These are phyloP conservation scores for Curvularia eragrostidis DNA, from an alignment of 2,329 filamentous ascomycete species.

Conservation along the genomic window DNA sequence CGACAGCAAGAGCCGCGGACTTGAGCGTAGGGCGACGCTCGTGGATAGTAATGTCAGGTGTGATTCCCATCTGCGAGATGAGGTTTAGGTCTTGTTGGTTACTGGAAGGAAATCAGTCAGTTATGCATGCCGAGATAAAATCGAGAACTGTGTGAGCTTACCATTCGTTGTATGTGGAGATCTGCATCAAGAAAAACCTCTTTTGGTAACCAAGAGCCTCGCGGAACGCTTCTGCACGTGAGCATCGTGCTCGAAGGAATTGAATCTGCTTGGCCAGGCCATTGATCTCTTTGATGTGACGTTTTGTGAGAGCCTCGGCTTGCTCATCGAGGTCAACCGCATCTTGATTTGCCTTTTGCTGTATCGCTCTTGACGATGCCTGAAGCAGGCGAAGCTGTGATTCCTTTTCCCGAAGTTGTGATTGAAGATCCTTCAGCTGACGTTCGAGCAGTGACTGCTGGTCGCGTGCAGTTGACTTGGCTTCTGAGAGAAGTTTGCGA, in stretches of 20 bases:
- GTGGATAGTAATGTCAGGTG: constrained; percentile 55
- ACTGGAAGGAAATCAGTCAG: constrained; percentile 58
- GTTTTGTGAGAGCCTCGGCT: constrained; percentile 69
- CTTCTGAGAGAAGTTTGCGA: constrained; percentile 36
- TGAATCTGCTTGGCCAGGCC: constrained; percentile 89
- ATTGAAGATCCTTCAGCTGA: constrained; percentile 57
- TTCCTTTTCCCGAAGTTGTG: constrained; percentile 36
- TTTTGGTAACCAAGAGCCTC: constrained; percentile 86
- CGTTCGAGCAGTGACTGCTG: constrained; percentile 42
- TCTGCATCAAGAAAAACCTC: constrained; percentile 77
- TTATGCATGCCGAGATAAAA: constrained; percentile 9
- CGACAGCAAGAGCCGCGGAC: constrained; percentile 57
- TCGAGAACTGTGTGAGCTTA: constrained; percentile 60
- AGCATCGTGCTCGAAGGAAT: constrained; percentile 83
- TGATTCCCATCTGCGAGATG: constrained; percentile 81
- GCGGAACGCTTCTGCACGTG: constrained; percentile 80
- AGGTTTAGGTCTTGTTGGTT: constrained; percentile 91
- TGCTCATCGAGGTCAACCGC: constrained; percentile 50
- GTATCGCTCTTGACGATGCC: constrained; percentile 38
- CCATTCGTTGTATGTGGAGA: constrained; percentile 88
- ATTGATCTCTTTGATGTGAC: constrained; percentile 76
- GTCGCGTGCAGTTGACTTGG: constrained; percentile 53
- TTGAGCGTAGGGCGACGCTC: constrained; percentile 56
- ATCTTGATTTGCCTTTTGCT: constrained; percentile 41
- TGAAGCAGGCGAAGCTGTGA: constrained; percentile 35